Base-by-base conservation (phyloP, 176 grass and related monocot species). In the Musa acuminata region DNA sequence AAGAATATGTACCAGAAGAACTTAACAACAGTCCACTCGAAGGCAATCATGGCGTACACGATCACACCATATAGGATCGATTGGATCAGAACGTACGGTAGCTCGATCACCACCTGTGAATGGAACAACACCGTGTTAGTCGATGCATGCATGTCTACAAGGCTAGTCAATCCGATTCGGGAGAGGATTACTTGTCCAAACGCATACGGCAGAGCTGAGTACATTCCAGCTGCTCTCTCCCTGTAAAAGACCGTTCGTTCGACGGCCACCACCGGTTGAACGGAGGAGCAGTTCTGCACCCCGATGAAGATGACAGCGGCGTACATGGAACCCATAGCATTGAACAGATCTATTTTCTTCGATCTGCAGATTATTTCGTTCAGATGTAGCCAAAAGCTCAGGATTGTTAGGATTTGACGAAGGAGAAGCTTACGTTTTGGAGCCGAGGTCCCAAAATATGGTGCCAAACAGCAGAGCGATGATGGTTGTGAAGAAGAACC, bases 1-100 rank as follows among this genome's bases (percentile, higher is more conserved):
- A 97, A 97, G 85, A 92, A 97, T 14, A 93, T 9, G 70, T 90
- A 92, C 87, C 90, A 93, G 52, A 97, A 84, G 87, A 96, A 96
- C 80, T 92, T 96, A 50, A 72, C 82, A 64, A 58, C 89, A 1
- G 82, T 89, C 92, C 92, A 96, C 57, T 92, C 89, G 59, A 92
- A 89, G 59, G 82, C 89, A 78, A 92, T 89, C 92, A 96, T 89
- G 4, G 80, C 75, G 72, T 91, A 89, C 24, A 89, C 89, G 49
- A 96, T 58, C 43, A 87, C 64, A 14, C 80, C 89, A 66, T 96
- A 96, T 80, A 92, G 25, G 72, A 96, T 0, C 25, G 84, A 75
- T 77, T 96, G 92, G 69, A 91, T 79, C 48, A 83, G 14, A 51
- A 91, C 76, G 62, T 96, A 91, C 1, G 86, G 88, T n/a, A 96